Evolutionary conservation across 108 stramenopile genomes (phyloP), one percentile per base, ranked within the genome.

Genomic region (Halocafeteria seosinensis): DNA sequence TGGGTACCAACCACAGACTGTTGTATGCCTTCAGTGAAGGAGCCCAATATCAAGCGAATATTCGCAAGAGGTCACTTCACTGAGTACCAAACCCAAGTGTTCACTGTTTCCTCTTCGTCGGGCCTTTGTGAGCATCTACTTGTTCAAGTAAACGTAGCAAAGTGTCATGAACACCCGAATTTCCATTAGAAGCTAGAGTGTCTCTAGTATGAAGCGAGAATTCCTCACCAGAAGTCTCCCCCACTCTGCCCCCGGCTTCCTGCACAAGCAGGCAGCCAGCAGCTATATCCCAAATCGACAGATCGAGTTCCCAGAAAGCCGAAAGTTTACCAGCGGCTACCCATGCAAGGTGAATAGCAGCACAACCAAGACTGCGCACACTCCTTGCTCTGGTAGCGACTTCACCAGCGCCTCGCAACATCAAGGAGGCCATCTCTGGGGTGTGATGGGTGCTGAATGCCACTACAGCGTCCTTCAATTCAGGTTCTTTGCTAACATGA

Each of bases 321-420:
- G 81, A 76, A 24, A 83, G 77, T 32, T 89, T 70, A 9, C 89
- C 91, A 66, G 73, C 67, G 0, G 88, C 89, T 26, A 88, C 83
- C 86, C 86, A 90, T 25, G 88, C 83, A 25, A 88, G 63, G 82
- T 85, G 86, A 32, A 93, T 52, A 13, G 91, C 89, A 12, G 88
- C 84, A 31, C 62, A 71, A 12, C 85, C 88, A 24, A 89, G 63
- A 82, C 88, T 85, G 13, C 90, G 81, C 12, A 87, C 71, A 11
- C 81, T 72, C 50, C 87, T 63, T 52, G 34, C 1, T 26, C 4
- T 8, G 8, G 32, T 9, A 26, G 61, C 5, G 3, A 62, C 27
- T 26, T 26, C 33, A 1, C 21, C 34, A 13, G 1, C 34, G 1
- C 1, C 34, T 6, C 1, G 26, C 26, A 4, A 4, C 34, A 37